Percentiles rank a stretch among this genome's conserved stretches.
Conservation (phyloP, 768 basidiomycete genomes). For the Auriculariales sp. region DNA sequence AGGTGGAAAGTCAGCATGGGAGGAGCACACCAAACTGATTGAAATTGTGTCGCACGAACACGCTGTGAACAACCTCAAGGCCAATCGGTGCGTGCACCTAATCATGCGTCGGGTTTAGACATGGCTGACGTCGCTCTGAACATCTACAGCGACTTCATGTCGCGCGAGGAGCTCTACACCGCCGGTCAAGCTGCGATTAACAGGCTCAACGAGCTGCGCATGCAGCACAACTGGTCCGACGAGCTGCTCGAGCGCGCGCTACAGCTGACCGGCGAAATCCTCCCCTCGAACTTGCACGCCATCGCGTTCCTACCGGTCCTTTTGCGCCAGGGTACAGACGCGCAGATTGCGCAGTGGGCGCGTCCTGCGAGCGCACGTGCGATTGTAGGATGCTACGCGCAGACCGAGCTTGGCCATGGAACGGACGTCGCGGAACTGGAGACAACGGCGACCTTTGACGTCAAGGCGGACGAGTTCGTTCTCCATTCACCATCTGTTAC, state of each 20-base stretch:
- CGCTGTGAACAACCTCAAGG: conserved; percentile 47
- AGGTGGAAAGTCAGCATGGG: conserved; percentile 32
- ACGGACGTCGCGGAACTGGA: conserved; percentile 55
- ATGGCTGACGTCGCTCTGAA: neutral
- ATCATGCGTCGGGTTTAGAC: neutral
- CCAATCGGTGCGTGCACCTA: conserved; percentile 11
- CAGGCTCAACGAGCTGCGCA: conserved; percentile 43
- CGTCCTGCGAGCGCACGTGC: conserved; percentile 35
- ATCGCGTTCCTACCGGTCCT: conserved; percentile 55
- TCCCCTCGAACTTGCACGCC: conserved; percentile 32
- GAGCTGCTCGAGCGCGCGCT: conserved; percentile 34
- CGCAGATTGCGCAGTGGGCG: conserved; percentile 37
- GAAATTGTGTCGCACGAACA: conserved; percentile 36
- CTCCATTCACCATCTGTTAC: conserved; percentile 63
- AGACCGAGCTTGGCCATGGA: conserved; percentile 71
- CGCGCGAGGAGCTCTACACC: conserved; percentile 40
- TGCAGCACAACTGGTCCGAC: conserved; percentile 36
- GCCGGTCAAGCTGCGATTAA: conserved; percentile 40
- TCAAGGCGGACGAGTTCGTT: conserved; percentile 51
- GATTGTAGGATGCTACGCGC: conserved; percentile 56
- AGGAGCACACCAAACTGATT: conserved; percentile 29
- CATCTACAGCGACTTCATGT: conserved; percentile 35
- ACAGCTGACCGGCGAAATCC: conserved; percentile 32
- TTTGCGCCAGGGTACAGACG: conserved; percentile 40
- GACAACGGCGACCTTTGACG: conserved; percentile 65